Evolutionary conservation across 108 stramenopile genomes (phyloP), one percentile per base, ranked within the genome.

Genomic region (Skeletonema grethae): DNA sequence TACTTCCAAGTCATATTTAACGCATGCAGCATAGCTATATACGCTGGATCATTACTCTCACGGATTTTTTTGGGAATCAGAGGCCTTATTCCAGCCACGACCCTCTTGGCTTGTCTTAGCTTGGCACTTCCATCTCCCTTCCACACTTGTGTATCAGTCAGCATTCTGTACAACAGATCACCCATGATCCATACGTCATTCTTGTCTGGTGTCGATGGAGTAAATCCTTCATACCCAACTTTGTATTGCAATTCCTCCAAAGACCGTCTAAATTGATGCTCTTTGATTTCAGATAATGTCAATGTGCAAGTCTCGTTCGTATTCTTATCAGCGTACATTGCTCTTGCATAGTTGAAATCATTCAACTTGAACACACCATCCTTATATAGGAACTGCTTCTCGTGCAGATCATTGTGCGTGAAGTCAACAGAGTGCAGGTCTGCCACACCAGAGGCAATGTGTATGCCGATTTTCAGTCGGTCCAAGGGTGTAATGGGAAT

Each of bases 371-470:
- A 76, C 8, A 76, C 11, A 11, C 75, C 75, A 65, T 76, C 62
- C 24, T 69, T 24, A 4, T 63, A 55, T 3, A 76, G 68, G 57
- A 67, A 86, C 68, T 85, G 84, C 41, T 82, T 77, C 31, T 82
- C 74, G 50, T 73, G 70, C 30, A 81, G 45, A 48, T 86, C 85
- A 50, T 84, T 83, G 67, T 86, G 85, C 39, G 72, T 71, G 34
- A 80, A 43, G 65, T 82, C 84, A 60, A 84, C 78, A 12, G 78
- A 46, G 68, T 86, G 85, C 75, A 83, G 60, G 58, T 86, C 85
- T 11, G 82, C 84, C 24, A 83, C 75, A 50, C 77, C 75, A 15
- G 82, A 81, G 16, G 85, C 79, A 60, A 86, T 66, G 36, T 86
- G 85, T 46, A 72, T 72, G 6, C 46, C 39, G 4, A 72, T 24